phyloP scores from a whole-genome alignment of 192 early-diverging fungal genomes.

The Jimgerdemannia lactiflua region DNA sequence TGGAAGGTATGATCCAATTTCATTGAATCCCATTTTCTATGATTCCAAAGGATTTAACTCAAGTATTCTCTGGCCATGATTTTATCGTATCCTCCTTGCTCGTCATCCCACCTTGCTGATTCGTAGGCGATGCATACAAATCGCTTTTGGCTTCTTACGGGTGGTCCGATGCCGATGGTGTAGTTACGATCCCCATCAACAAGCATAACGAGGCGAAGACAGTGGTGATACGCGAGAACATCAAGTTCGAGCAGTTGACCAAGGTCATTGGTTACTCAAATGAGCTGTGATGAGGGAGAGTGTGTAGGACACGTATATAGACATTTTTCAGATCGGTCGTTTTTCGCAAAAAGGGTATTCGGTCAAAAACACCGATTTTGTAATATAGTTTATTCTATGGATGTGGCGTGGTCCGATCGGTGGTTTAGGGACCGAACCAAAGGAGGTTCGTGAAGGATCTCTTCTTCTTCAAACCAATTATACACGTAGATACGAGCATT shows the following conservation, averaged over 20 bases:
- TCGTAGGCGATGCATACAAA: neutral
- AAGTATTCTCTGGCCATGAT: no score
- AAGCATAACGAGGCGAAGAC: constrained; percentile 85
- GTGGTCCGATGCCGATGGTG: constrained; percentile 57
- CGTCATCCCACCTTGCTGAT: no score
- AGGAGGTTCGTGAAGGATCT: no score
- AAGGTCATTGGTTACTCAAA: constrained; percentile 43
- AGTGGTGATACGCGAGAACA: constrained; percentile 80
- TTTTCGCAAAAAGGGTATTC: neutral
- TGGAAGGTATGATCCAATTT: constrained; percentile 19
- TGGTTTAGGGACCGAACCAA: no score
- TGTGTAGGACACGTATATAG: neutral
- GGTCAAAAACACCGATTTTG: no score
- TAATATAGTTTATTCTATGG: no score
- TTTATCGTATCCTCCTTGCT: no score
- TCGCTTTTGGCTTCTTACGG: constrained; percentile 17
- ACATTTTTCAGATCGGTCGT: neutral
- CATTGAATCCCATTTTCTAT: neutral
- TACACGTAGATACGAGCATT: no score
- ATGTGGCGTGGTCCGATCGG: no score
- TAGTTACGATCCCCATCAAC: constrained; percentile 75
- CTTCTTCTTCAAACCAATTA: no score
- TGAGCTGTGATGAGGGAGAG: constrained; percentile 23
- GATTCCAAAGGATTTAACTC: no score
- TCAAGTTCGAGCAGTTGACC: constrained; percentile 76